Evolutionary conservation across 164 flowering plant species (phyloP).

Genomic region (Malania oleifera): DNA sequence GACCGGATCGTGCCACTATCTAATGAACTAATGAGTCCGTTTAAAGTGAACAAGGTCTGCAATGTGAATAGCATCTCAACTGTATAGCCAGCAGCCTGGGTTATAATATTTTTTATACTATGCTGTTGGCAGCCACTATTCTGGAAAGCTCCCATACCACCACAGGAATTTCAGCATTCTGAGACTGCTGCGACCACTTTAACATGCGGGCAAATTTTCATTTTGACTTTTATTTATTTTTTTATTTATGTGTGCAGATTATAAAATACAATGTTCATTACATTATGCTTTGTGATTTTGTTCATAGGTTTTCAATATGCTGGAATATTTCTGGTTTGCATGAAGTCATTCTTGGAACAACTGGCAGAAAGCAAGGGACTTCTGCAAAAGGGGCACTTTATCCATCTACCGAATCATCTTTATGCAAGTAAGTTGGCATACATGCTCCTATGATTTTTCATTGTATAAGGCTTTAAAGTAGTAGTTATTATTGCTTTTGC

Average conservation of each 20-base stretch:
- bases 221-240: background rate
- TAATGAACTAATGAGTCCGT: slow-evolving; percentile 43
- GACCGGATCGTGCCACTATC: slow-evolving; percentile 50
- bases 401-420: slow-evolving; percentile 75
- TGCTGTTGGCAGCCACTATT: slow-evolving; percentile 54
- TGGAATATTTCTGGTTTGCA: slow-evolving; percentile 83
- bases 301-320: slow-evolving; percentile 76
- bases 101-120: slow-evolving; percentile 1
- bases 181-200: slow-evolving; percentile 54
- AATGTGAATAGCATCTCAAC: slow-evolving; percentile 9
- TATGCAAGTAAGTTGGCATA: slow-evolving; percentile 75
- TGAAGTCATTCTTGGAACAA: slow-evolving; percentile 96
- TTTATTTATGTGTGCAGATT: background rate
- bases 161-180: slow-evolving; percentile 73
- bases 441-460: background rate
- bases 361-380: slow-evolving; percentile 97
- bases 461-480: background rate
- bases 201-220: slow-evolving; percentile 71
- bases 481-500: background rate
- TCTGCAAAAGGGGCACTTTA: slow-evolving; percentile 75
- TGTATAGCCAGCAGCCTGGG: background rate
- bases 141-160: slow-evolving; percentile 65
- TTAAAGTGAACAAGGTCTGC: slow-evolving; percentile 62
- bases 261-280: background rate
- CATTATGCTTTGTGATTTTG: slow-evolving; percentile 7